These are phyloP conservation scores for Cnidoscolus chayamansa DNA, from an alignment of 441 rosid species.

Conservation along the genomic window DNA sequence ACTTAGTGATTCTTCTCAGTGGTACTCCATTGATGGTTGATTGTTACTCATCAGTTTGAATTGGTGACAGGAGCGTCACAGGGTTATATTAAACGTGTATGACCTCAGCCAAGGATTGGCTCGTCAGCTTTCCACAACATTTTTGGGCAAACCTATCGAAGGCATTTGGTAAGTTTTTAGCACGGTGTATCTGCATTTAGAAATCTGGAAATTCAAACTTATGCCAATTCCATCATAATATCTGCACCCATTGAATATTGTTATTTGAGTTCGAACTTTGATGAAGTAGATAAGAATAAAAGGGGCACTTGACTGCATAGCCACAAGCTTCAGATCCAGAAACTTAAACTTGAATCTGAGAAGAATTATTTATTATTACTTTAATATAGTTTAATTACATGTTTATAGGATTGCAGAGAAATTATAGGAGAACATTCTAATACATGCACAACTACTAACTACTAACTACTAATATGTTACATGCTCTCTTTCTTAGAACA, in stretches of 20 bases:
- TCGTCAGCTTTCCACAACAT: slow-evolving; percentile 68
- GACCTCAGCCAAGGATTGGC: slow-evolving; percentile 95
- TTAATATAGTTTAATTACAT: no score
- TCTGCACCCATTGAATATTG: background rate
- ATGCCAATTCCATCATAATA: background rate
- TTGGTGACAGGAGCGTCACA: slow-evolving; percentile 66
- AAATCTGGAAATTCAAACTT: background rate
- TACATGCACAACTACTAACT: no score
- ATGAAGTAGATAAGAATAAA: no score
- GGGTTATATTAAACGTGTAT: slow-evolving; percentile 68
- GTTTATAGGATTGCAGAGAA: no score
- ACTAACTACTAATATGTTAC: no score
- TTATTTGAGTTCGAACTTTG: no score
- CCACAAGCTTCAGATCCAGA: no score
- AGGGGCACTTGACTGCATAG: no score
- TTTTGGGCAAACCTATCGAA: slow-evolving; percentile 79
- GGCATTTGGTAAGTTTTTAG: slow-evolving; percentile 73
- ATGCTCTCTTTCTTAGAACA: no score
- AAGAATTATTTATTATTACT: no score
- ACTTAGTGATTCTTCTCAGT: background rate
- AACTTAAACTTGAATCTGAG: no score
- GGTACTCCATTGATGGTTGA: background rate
- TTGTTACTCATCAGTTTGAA: slow-evolving; percentile 5
- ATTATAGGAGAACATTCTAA: no score
- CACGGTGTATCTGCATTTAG: background rate